Base-by-base conservation (phyloP, 179 eudicot genomes). In the Silene coronaria region DNA sequence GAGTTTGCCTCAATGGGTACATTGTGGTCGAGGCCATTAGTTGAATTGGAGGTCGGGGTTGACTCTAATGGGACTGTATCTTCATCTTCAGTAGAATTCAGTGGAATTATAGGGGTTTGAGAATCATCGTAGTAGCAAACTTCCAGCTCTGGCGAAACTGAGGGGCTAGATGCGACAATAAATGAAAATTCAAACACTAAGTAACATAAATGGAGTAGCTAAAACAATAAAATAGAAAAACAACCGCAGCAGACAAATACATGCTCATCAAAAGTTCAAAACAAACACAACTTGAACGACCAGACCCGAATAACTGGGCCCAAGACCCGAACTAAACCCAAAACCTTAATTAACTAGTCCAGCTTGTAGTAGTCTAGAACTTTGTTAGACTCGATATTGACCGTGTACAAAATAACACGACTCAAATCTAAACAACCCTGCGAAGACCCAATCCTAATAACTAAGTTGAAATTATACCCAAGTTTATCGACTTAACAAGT, bases 71-170 rank as follows among this genome's bases (percentile, higher is more conserved):
- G 71, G 26, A 69, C 64, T 66, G 65, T 72, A 61, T 69, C 85
- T 28, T 63, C 81, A 72, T 87, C 91, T 84, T 89, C 96, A 64
- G 81, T 79, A 23, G 91, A 85, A 83, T 71, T 85, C 66, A 84
- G 60, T 26, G 89, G 88, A 81, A 91, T 80, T 38, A 79, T 30
- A 45, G 90, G 90, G 72, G 81, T 82, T 17, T 46, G 45, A 27
- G 22, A 73, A 81, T 85, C 88, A 77, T 85, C 87, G 76, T 71
- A 66, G 28, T 48, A 23, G 42, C 76, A 65, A 68, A 80, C 81
- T 77, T 69, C 84, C 78, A 71, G 61, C 65, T 78, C 80, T 58
- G 73, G 68, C 9, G 84, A 78, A 42, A 14, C 48, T 55, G 77
- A 80, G 22, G 90, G 89, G 70, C 92, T 89, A 58, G 45, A 80